phyloP scores from a whole-genome alignment of 768 basidiomycete genomes.

The Xerocomellus amylosporus region DNA sequence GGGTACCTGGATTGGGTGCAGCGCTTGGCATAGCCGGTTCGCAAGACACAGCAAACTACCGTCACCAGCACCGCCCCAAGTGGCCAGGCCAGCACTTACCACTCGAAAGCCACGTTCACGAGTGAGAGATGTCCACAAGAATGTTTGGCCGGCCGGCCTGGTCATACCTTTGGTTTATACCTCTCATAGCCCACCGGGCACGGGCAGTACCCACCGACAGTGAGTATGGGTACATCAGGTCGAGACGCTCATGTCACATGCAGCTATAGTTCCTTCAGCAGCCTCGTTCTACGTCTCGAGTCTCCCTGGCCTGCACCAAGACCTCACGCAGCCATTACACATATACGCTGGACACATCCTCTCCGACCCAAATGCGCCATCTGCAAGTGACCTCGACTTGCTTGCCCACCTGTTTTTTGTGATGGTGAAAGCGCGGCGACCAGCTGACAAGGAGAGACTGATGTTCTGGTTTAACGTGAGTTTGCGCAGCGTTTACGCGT shows the following conservation, averaged over 20 bases:
- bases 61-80: slow-evolving; percentile 1
- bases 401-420: slow-evolving; percentile 86
- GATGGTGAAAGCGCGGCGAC: slow-evolving; percentile 80
- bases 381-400: slow-evolving; percentile 53
- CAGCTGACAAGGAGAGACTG: slow-evolving; percentile 85
- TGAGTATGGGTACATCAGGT: slow-evolving; percentile 21
- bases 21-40: background rate
- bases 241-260: background rate
- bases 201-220: slow-evolving; percentile 40
- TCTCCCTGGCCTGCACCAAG: slow-evolving; percentile 75
- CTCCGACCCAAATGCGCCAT: slow-evolving; percentile 64
- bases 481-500: background rate
- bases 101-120: background rate
- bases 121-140: slow-evolving; percentile 3
- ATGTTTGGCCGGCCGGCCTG: slow-evolving; percentile 5
- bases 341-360: slow-evolving; percentile 83
- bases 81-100: background rate
- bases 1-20: no score
- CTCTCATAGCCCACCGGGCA: slow-evolving; percentile 3
- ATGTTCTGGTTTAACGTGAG: slow-evolving; percentile 97
- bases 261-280: slow-evolving; percentile 61
- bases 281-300: slow-evolving; percentile 79
- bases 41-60: background rate
- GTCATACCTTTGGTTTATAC: slow-evolving; percentile 18
- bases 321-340: slow-evolving; percentile 65